A percentile compares a stretch with the other conserved stretches of the same genome.
Evolutionary conservation across 1,139 yeast species (phyloP).

Genomic region (Kluyveromyces marxianus): DNA sequence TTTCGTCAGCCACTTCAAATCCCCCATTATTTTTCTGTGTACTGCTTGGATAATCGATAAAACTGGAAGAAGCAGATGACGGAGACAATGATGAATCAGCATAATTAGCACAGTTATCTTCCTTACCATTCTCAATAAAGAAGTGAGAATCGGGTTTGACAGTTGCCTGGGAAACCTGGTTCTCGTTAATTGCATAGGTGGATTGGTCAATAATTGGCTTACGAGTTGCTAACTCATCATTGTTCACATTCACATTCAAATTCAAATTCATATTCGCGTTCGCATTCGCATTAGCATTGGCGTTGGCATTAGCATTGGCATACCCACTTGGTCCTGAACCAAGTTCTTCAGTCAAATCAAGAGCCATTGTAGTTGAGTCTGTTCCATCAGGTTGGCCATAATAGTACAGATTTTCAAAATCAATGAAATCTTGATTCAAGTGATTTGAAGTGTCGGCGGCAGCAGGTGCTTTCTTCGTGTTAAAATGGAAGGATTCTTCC

Average conservation of each 20-base stretch:
- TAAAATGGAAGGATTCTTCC: constrained; percentile 1
- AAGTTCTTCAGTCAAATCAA: no score
- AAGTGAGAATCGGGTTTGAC: no score
- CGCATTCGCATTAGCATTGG: no score
- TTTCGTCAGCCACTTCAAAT: background rate
- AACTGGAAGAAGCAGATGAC: background rate
- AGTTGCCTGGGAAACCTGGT: background rate
- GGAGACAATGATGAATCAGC: background rate
- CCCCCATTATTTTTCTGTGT: background rate
- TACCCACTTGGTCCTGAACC: no score
- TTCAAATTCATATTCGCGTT: background rate
- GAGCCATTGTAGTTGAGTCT: no score
- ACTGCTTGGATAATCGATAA: background rate
- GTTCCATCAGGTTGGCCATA: background rate
- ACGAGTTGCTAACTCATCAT: background rate
- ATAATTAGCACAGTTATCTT: background rate
- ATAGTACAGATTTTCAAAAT: constrained; percentile 1
- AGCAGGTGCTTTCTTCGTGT: background rate
- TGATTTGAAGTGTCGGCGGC: background rate
- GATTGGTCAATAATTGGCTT: background rate
- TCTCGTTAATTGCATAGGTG: constrained; percentile 1
- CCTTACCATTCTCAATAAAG: background rate
- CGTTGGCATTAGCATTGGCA: no score
- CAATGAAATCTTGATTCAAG: background rate
- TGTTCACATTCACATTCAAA: background rate